phyloP scores from a whole-genome alignment of 768 basidiomycete genomes.

The Imleria badia region DNA sequence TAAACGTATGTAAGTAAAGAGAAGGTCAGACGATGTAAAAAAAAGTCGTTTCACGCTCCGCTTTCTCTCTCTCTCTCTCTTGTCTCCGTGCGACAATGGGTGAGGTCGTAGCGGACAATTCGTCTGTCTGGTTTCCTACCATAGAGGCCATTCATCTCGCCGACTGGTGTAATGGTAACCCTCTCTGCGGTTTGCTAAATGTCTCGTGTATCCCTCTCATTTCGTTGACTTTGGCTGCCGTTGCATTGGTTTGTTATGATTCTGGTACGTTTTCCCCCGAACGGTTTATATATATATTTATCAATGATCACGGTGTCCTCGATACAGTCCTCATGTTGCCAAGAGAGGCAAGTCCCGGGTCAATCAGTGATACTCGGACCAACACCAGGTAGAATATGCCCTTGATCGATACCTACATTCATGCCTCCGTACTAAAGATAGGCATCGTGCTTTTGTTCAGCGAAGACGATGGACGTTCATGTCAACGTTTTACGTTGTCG shows the following conservation, averaged over 20 bases:
- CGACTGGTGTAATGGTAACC: slow-evolving; percentile 16
- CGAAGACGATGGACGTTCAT: slow-evolving; percentile 9
- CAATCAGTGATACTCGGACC: neutral
- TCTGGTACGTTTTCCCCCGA: neutral
- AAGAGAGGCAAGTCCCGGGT: slow-evolving; percentile 12
- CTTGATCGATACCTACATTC: neutral
- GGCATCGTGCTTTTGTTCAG: neutral
- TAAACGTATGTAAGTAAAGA: neutral
- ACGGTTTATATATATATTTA: no score
- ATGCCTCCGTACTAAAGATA: neutral
- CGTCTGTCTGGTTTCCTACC: slow-evolving; percentile 4
- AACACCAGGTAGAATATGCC: slow-evolving; percentile 14
- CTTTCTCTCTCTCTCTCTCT: neutral
- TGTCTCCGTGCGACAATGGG: slow-evolving; percentile 7
- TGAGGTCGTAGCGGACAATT: slow-evolving; percentile 11
- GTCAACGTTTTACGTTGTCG: slow-evolving; percentile 19
- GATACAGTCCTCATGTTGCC: slow-evolving; percentile 19
- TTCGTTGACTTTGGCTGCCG: slow-evolving; percentile 4
- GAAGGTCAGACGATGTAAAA: neutral
- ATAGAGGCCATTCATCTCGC: slow-evolving; percentile 14
- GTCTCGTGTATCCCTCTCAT: neutral
- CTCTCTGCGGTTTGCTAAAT: neutral
- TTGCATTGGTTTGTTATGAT: slow-evolving; percentile 18
- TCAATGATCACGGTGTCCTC: neutral
- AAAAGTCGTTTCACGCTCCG: neutral